Conservation (phyloP, 2,329 filamentous ascomycete genomes). For the Xylaria multiplex region DNA sequence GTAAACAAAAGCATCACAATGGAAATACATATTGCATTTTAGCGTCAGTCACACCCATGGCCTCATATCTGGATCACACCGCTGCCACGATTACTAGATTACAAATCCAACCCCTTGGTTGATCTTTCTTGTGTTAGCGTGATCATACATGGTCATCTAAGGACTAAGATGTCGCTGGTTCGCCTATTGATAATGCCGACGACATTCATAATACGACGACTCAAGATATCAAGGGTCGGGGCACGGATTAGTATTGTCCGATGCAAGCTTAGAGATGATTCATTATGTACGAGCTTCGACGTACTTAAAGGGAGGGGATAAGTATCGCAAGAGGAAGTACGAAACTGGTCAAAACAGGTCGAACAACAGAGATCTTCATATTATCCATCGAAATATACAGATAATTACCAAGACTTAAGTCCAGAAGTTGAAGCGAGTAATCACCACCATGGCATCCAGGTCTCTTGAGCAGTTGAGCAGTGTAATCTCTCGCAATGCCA, state of each 20-base stretch:
- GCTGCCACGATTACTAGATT: neutral
- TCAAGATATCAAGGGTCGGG: neutral
- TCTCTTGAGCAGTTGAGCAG: constrained; percentile 12
- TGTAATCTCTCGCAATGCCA: constrained; percentile 1
- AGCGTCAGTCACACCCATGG: neutral
- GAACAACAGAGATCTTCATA: neutral
- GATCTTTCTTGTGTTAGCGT: neutral
- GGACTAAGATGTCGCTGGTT: neutral
- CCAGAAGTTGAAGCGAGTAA: neutral
- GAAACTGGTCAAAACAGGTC: neutral
- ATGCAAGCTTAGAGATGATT: neutral
- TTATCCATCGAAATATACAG: neutral
- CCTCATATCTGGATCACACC: neutral
- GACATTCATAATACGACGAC: neutral
- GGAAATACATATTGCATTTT: neutral
- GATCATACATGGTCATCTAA: neutral
- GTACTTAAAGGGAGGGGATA: neutral
- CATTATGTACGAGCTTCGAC: neutral
- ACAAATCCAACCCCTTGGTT: neutral
- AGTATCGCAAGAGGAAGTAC: neutral
- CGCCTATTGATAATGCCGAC: neutral
- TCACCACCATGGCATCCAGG: constrained; percentile 5
- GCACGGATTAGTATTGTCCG: neutral
- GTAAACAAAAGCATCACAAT: neutral
- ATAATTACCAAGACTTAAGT: neutral